A percentile compares a stretch with the other conserved stretches of the same genome.
Evolutionary conservation across 2,329 filamentous ascomycete genomes (phyloP).

Genomic region (Hymenoscyphus linearis): DNA sequence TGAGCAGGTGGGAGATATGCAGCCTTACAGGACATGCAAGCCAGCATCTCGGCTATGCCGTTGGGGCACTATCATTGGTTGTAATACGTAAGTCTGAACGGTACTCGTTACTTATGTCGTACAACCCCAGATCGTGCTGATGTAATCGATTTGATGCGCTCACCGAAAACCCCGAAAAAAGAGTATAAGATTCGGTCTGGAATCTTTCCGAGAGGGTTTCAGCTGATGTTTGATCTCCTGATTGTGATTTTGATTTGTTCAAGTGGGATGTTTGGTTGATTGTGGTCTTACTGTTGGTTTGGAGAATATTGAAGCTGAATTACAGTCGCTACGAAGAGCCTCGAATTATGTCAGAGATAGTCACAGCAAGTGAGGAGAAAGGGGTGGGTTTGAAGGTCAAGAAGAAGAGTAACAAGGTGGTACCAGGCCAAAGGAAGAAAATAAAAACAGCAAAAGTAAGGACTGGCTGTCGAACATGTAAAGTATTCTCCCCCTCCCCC

Average conservation of each 20-base stretch:
- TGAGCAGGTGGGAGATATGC: conserved; percentile 1
- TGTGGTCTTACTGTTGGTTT: neutral
- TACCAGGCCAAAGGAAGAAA: neutral
- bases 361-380: neutral
- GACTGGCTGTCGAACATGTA: conserved; percentile 15
- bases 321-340: neutral
- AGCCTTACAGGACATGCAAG: conserved; percentile 4
- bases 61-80: conserved; percentile 8
- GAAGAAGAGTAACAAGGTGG: neutral
- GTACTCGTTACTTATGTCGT: neutral
- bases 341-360: neutral
- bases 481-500: conserved; percentile 2
- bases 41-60: neutral
- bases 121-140: neutral
- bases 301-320: neutral
- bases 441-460: conserved; percentile 14
- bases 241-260: no score
- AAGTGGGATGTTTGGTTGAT: no score
- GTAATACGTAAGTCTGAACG: neutral
- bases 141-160: neutral
- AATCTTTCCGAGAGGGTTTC: no score
- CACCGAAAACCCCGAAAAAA: neutral
- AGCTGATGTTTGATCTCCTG: no score
- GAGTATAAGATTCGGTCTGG: no score
- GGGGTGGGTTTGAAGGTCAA: neutral